phyloP scores from a whole-genome alignment of 2,329 filamentous ascomycete genomes.

The Hymenoscyphus linearis region DNA sequence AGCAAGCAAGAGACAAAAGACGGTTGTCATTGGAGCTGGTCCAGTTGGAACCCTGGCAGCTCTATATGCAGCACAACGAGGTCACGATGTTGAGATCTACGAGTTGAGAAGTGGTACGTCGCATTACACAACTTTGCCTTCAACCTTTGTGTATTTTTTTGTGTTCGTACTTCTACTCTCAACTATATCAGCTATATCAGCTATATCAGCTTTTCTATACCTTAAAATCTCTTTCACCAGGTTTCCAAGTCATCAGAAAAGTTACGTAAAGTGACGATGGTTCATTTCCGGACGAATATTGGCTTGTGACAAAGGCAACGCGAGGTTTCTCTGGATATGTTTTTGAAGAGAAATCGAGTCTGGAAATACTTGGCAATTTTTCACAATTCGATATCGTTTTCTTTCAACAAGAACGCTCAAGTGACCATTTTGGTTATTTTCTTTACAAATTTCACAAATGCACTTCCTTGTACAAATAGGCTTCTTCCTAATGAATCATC shows the following conservation, averaged over 20 bases:
- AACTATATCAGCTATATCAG: neutral
- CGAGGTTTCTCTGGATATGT: neutral
- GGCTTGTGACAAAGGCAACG: neutral
- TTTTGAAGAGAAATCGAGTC: neutral
- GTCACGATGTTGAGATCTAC: slow-evolving; percentile 88
- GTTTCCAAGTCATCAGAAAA: neutral
- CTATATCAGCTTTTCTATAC: neutral
- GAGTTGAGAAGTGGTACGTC: slow-evolving; percentile 78
- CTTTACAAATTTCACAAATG: neutral
- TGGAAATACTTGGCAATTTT: neutral
- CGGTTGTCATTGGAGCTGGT: slow-evolving; percentile 83
- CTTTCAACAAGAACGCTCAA: neutral
- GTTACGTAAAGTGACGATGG: neutral
- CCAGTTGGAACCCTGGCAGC: slow-evolving; percentile 90
- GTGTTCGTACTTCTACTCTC: neutral
- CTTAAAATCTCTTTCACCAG: neutral
- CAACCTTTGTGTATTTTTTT: neutral
- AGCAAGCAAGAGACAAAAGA: slow-evolving; percentile 33
- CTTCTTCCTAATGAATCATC: slow-evolving; percentile 10
- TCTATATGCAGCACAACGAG: slow-evolving; percentile 83
- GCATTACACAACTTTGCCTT: neutral
- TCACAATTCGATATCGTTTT: neutral
- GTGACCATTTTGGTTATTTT: neutral
- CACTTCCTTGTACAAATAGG: slow-evolving; percentile 15
- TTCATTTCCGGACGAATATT: neutral